Percentiles rank a stretch among this genome's conserved stretches.
phyloP scores from a whole-genome alignment of 768 basidiomycete species.

The Pholiota molesta region DNA sequence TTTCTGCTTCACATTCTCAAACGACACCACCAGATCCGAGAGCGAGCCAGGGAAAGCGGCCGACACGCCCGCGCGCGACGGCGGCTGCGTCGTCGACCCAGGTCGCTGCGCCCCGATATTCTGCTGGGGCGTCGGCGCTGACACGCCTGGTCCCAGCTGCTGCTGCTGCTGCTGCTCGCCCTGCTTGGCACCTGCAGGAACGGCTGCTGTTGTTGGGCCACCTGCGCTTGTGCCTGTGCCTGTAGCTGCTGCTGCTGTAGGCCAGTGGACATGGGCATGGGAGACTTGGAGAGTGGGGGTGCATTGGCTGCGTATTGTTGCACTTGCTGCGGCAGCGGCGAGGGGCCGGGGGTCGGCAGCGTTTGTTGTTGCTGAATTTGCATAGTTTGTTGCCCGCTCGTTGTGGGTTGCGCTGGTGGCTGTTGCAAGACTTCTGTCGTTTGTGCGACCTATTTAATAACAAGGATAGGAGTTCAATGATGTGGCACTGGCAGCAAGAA shows the following conservation, averaged over 20 bases:
- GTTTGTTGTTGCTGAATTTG: slow-evolving; percentile 28
- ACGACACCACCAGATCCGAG: slow-evolving; percentile 91
- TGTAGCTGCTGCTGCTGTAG: slow-evolving; percentile 54
- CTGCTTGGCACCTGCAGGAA: slow-evolving; percentile 71
- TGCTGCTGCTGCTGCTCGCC: slow-evolving; percentile 43
- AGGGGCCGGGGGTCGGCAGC: slow-evolving; percentile 36
- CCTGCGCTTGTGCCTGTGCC: slow-evolving; percentile 14
- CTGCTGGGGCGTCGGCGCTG: slow-evolving; percentile 37
- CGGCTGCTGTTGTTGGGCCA: slow-evolving; percentile 57
- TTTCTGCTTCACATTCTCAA: slow-evolving; percentile 96
- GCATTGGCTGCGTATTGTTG: slow-evolving; percentile 30
- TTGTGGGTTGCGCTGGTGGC: slow-evolving; percentile 31
- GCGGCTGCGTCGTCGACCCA: slow-evolving; percentile 53
- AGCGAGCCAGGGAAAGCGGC: slow-evolving; percentile 80
- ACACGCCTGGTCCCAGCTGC: slow-evolving; percentile 22
- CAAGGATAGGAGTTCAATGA: not conserved
- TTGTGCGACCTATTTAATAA: slow-evolving; percentile 37
- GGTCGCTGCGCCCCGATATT: slow-evolving; percentile 52
- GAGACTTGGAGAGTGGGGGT: slow-evolving; percentile 30
- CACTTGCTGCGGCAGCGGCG: slow-evolving; percentile 48
- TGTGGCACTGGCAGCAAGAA: slow-evolving; percentile 40
- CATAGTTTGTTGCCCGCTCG: slow-evolving; percentile 31
- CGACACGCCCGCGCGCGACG: slow-evolving; percentile 33
- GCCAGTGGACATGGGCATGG: slow-evolving; percentile 12
- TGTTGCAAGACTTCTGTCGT: slow-evolving; percentile 42